Conservation (phyloP, 2,329 filamentous ascomycete genomes). For the Penicillium italicum region DNA sequence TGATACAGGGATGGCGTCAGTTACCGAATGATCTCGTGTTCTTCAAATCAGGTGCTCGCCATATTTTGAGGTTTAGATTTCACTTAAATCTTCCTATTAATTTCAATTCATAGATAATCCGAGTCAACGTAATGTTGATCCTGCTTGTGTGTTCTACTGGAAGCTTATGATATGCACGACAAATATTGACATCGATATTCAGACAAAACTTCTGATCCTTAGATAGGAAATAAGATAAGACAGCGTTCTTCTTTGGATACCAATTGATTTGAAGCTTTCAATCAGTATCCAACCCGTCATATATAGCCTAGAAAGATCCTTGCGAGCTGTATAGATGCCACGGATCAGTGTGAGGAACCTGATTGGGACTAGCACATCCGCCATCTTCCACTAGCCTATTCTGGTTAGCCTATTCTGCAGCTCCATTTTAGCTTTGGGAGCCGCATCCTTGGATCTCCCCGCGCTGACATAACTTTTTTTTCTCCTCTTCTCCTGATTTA, state of each 20-base stretch:
- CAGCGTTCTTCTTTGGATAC: too few relatives aligned
- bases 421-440: constrained; percentile 39
- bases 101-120: background rate
- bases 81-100: too few relatives aligned
- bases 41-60: background rate
- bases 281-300: background rate
- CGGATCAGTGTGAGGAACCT: constrained; percentile 18
- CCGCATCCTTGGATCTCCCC: constrained; percentile 29
- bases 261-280: background rate
- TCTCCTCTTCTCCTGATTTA: background rate
- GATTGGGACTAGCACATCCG: constrained; percentile 19
- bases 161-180: background rate
- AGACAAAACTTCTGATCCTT: background rate
- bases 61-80: background rate
- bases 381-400: constrained; percentile 22
- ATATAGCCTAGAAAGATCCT: background rate
- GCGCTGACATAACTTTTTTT: constrained; percentile 27
- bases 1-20: background rate
- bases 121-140: background rate
- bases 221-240: too few relatives aligned
- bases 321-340: constrained; percentile 14
- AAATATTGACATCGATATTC: background rate
- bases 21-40: background rate
- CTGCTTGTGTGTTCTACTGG: background rate
- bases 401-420: constrained; percentile 16